Evolutionary conservation across 2,329 filamentous ascomycete genomes (phyloP).

Genomic region (Fusarium sp.): DNA sequence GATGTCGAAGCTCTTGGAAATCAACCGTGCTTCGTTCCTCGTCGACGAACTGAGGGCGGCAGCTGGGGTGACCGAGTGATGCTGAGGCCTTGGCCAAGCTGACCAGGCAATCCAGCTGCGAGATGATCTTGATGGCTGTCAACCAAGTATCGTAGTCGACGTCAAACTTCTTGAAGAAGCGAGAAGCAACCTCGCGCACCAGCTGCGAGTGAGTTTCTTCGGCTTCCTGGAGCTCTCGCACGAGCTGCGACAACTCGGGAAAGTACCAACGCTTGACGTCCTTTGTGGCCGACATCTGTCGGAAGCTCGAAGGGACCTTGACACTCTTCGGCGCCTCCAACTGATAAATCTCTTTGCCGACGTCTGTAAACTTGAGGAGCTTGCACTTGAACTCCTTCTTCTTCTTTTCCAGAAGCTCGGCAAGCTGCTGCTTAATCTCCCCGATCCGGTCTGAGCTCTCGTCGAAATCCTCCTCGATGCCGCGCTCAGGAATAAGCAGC

Average conservation of each 20-base stretch:
- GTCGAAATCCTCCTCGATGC: conserved; percentile 93
- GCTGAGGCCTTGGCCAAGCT: conserved; percentile 89
- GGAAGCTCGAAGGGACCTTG: conserved; percentile 89
- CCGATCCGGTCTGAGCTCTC: conserved; percentile 79
- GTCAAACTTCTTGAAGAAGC: conserved; percentile 90
- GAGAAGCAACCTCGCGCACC: conserved; percentile 81
- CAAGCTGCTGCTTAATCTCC: conserved; percentile 76
- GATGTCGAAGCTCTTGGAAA: conserved; percentile 91
- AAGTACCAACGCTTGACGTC: conserved; percentile 96
- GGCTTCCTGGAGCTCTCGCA: conserved; percentile 89
- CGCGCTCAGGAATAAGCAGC: conserved; percentile 82
- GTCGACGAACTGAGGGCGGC: conserved; percentile 87
- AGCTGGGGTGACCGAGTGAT: conserved; percentile 84
- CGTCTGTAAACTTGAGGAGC: conserved; percentile 78
- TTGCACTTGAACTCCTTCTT: conserved; percentile 79
- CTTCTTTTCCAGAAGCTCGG: conserved; percentile 74
- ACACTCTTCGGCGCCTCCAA: conserved; percentile 85
- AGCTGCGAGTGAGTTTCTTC: conserved; percentile 95
- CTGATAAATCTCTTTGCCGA: conserved; percentile 97
- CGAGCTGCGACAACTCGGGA: conserved; percentile 79
- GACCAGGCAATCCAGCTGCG: conserved; percentile 94
- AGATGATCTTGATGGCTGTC: conserved; percentile 85
- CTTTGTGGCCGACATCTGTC: conserved; percentile 94
- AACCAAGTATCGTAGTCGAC: conserved; percentile 87
- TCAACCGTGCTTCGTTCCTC: conserved; percentile 87